These are phyloP conservation scores for Cyphellophora attinorum DNA, from an alignment of 2,329 filamentous ascomycete genomes.

Conservation along the genomic window DNA sequence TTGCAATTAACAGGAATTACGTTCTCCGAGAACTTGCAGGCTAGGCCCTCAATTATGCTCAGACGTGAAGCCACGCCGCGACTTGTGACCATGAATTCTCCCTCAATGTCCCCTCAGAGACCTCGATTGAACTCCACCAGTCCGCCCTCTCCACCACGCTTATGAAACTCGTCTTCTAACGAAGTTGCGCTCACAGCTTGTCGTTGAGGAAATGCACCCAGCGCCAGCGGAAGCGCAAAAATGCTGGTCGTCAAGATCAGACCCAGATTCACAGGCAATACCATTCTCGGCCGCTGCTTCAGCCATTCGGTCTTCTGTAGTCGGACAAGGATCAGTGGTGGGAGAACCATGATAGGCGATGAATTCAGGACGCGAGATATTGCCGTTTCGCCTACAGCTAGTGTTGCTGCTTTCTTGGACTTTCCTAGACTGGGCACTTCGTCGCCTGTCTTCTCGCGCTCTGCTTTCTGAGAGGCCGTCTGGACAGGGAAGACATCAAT, in stretches of 20 bases:
- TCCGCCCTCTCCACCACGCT: constrained; percentile 65
- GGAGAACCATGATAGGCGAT: constrained; percentile 94
- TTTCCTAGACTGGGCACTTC: constrained; percentile 69
- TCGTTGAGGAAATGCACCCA: constrained; percentile 86
- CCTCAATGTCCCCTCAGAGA: too few relatives aligned
- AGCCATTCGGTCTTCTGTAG: constrained; percentile 81
- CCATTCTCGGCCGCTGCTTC: constrained; percentile 63
- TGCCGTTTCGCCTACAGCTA: constrained; percentile 90
- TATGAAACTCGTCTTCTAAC: constrained; percentile 80
- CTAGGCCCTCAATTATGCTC: too few relatives aligned
- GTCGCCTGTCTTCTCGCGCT: constrained; percentile 54
- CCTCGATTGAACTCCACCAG: constrained; percentile 96
- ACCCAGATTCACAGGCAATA: constrained; percentile 73
- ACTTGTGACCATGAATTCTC: too few relatives aligned
- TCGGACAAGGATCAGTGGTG: constrained; percentile 73
- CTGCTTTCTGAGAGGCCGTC: constrained; percentile 57
- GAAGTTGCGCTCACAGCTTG: constrained; percentile 67
- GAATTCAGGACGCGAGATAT: constrained; percentile 85
- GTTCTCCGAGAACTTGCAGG: too few relatives aligned
- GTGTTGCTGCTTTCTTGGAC: constrained; percentile 73
- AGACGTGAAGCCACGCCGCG: too few relatives aligned
- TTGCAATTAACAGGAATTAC: too few relatives aligned
- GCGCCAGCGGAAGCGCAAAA: constrained; percentile 76
- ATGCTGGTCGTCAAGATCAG: constrained; percentile 81
- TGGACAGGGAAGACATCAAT: constrained; percentile 87